These are phyloP conservation scores for Sporothrix globosa DNA, from an alignment of 2,329 filamentous ascomycete genomes.

Conservation along the genomic window DNA sequence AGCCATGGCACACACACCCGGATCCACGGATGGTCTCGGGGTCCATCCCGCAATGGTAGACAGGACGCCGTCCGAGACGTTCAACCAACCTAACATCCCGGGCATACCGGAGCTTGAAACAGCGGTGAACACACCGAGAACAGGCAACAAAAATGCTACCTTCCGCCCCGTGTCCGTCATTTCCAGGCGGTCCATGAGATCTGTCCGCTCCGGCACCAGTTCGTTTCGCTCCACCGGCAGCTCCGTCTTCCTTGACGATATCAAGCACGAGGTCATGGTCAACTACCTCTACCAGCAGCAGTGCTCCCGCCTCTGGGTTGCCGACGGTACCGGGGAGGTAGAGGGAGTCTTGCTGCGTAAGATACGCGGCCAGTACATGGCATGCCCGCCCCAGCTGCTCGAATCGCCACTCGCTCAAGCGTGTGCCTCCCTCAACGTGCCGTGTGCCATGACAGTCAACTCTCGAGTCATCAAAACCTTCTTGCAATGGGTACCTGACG, in stretches of 20 bases:
- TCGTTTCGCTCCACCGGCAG: constrained; percentile 50
- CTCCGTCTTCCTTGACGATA: constrained; percentile 67
- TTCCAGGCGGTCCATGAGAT: constrained; percentile 52
- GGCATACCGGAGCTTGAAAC: not conserved
- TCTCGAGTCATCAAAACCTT: constrained; percentile 79
- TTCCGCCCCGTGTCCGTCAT: constrained; percentile 59
- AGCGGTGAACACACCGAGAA: too few species aligned
- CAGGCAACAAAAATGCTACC: constrained; percentile 39
- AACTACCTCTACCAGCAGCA: constrained; percentile 82
- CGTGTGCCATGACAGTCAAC: constrained; percentile 80
- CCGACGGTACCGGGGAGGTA: constrained; percentile 66
- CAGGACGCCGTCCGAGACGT: not conserved
- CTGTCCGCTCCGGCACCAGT: constrained; percentile 47
- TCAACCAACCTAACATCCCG: not conserved
- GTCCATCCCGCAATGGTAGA: not conserved
- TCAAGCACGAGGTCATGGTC: constrained; percentile 82
- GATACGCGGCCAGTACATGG: constrained; percentile 68
- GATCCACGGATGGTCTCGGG: not conserved
- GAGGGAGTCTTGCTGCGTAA: constrained; percentile 76
- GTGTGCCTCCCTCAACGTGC: constrained; percentile 70
- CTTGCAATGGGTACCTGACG: constrained; percentile 71
- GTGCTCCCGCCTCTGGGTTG: constrained; percentile 73
- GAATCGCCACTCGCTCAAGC: constrained; percentile 66
- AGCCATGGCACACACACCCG: not conserved
- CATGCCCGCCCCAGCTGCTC: constrained; percentile 68